phyloP scores from a whole-genome alignment of 768 basidiomycete species.

The Leccinum longicurvipes region DNA sequence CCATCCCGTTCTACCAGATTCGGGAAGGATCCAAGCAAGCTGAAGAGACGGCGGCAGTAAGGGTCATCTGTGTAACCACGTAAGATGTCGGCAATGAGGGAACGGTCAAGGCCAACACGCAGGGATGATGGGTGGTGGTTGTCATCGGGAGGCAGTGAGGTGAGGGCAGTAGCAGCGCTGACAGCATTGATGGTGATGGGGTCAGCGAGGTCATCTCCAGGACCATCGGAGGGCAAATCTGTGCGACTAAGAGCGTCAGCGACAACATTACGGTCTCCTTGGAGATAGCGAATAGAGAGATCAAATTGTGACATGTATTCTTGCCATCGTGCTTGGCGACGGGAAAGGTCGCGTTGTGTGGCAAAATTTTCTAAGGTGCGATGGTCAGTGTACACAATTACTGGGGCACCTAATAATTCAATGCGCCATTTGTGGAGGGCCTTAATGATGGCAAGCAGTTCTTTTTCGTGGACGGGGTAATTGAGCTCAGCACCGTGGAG shows the following conservation, averaged over 20 bases:
- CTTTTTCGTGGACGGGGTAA: constrained; percentile 34
- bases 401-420: not conserved
- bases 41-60: not conserved
- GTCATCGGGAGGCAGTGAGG: not conserved
- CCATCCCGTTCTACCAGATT: not conserved
- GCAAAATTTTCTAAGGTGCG: constrained; percentile 24
- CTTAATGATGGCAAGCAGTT: constrained; percentile 17
- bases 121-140: not conserved
- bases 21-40: not conserved
- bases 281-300: constrained; percentile 24
- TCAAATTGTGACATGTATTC: constrained; percentile 40
- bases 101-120: not conserved
- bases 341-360: constrained; percentile 31
- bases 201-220: too few relatives aligned
- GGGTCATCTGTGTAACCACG: not conserved
- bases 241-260: constrained; percentile 31
- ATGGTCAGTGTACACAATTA: constrained; percentile 30
- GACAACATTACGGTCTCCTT: constrained; percentile 33
- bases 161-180: not conserved
- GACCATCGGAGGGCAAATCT: not conserved
- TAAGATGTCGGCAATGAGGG: not conserved
- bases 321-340: constrained; percentile 37
- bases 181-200: not conserved
- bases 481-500: constrained; percentile 10
- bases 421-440: not conserved